These are phyloP conservation scores for Leucocoprinus leucothites DNA, from an alignment of 768 basidiomycete genomes.

Conservation along the genomic window DNA sequence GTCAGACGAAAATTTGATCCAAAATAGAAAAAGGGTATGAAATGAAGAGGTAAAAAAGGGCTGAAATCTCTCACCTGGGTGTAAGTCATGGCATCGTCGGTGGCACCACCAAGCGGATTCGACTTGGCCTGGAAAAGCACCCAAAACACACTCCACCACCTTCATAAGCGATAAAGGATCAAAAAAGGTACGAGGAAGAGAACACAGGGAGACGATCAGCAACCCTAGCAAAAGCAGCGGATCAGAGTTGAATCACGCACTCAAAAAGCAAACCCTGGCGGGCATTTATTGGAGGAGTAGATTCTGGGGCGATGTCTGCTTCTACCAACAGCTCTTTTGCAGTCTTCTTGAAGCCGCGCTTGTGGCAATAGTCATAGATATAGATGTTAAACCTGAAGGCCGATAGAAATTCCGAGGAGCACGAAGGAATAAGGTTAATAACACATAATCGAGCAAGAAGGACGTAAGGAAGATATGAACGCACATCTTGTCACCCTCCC, in stretches of 20 bases:
- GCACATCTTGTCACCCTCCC: slow-evolving; percentile 87
- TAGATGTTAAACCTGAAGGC: slow-evolving; percentile 80
- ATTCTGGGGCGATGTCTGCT: slow-evolving; percentile 60
- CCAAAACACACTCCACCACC: slow-evolving; percentile 93
- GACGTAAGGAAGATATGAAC: slow-evolving; percentile 23
- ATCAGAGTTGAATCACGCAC: slow-evolving; percentile 38
- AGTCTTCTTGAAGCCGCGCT: slow-evolving; percentile 75
- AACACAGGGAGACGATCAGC: slow-evolving; percentile 4
- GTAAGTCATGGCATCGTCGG: slow-evolving; percentile 74
- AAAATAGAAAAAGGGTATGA: slow-evolving; percentile 10
- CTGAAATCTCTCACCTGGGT: slow-evolving; percentile 51
- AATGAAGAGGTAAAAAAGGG: slow-evolving; percentile 14
- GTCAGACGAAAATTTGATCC: slow-evolving; percentile 6
- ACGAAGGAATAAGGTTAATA: slow-evolving; percentile 4
- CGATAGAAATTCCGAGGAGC: background rate
- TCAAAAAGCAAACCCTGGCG: slow-evolving; percentile 82
- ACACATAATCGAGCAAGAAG: slow-evolving; percentile 3
- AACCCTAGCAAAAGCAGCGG: slow-evolving; percentile 13
- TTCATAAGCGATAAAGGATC: slow-evolving; percentile 23
- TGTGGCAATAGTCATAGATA: slow-evolving; percentile 81
- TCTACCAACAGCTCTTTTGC: slow-evolving; percentile 64
- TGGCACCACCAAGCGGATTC: slow-evolving; percentile 41
- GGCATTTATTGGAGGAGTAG: slow-evolving; percentile 77
- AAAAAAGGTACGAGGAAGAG: slow-evolving; percentile 3
- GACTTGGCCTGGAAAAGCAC: slow-evolving; percentile 81